Conservation (phyloP, 1,284 basidiomycete species). For the Vanrija humicola region DNA sequence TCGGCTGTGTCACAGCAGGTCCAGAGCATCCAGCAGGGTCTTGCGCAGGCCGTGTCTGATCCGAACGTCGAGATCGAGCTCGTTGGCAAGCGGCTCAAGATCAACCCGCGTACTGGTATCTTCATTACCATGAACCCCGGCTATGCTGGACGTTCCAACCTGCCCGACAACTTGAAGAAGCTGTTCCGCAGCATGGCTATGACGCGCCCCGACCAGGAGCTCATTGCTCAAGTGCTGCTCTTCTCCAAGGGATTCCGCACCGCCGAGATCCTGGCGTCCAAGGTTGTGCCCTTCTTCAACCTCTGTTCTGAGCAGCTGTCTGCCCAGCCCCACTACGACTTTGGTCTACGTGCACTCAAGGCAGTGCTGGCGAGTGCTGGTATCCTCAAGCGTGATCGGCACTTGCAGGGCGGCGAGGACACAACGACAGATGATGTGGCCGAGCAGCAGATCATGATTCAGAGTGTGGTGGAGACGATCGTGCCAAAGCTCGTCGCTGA, state of each 20-base stretch:
- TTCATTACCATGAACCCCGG: slow-evolving; percentile 98
- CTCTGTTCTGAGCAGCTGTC: slow-evolving; percentile 96
- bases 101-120: slow-evolving; percentile 94
- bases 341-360: slow-evolving; percentile 95
- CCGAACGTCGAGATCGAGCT: slow-evolving; percentile 87
- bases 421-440: slow-evolving; percentile 60
- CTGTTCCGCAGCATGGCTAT: slow-evolving; percentile 80
- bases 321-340: slow-evolving; percentile 97
- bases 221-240: slow-evolving; percentile 98
- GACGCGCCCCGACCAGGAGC: slow-evolving; percentile 95
- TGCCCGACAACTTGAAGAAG: slow-evolving; percentile 88
- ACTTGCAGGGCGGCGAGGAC: slow-evolving; percentile 46
- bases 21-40: slow-evolving; percentile 94
- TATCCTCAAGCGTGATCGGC: slow-evolving; percentile 89
- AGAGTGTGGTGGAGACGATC: slow-evolving; percentile 98
- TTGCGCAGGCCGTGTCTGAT: slow-evolving; percentile 72
- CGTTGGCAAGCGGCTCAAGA: slow-evolving; percentile 88
- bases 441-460: slow-evolving; percentile 96
- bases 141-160: slow-evolving; percentile 90
- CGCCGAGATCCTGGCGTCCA: slow-evolving; percentile 90
- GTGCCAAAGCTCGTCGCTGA: slow-evolving; percentile 97
- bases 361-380: slow-evolving; percentile 94
- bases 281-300: slow-evolving; percentile 99
- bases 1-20: slow-evolving; percentile 99
- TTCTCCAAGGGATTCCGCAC: slow-evolving; percentile 99